Evolutionary conservation across 768 basidiomycete genomes (phyloP).

Genomic region (Obba rivulosa): DNA sequence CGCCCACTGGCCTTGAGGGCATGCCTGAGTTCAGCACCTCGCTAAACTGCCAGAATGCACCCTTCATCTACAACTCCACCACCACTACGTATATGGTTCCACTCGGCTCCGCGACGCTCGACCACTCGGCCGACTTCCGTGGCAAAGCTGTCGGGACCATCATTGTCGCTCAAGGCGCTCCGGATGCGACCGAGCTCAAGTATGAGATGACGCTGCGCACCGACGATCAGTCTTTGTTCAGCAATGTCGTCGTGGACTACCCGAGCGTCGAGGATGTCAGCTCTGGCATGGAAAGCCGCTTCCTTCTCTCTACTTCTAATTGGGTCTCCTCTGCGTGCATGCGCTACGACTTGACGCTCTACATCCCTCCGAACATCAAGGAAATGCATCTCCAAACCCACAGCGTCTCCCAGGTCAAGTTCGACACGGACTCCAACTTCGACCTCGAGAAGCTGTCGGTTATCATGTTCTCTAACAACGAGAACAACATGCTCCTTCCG

Average conservation of each 20-base stretch:
- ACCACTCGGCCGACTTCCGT: constrained; percentile 42
- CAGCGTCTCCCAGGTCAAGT: constrained; percentile 42
- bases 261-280: constrained; percentile 29
- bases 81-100: constrained; percentile 34
- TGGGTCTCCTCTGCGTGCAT: constrained; percentile 33
- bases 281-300: constrained; percentile 29
- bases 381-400: constrained; percentile 42
- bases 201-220: constrained; percentile 46
- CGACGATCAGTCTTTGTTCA: constrained; percentile 34
- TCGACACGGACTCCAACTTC: constrained; percentile 38
- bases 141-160: constrained; percentile 49
- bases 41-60: constrained; percentile 42
- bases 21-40: constrained; percentile 52
- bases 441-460: constrained; percentile 40
- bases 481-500: constrained; percentile 44
- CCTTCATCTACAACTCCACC: constrained; percentile 36
- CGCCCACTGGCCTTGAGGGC: constrained; percentile 46
- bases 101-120: constrained; percentile 27
- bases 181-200: constrained; percentile 36
- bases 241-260: constrained; percentile 31
- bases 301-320: constrained; percentile 35
- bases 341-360: constrained; percentile 50
- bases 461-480: constrained; percentile 33
- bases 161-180: constrained; percentile 38
- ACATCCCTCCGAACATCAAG: constrained; percentile 44